Evolutionary conservation across 306 rosid species (phyloP).

Genomic region (Lathyrus oleraceus): DNA sequence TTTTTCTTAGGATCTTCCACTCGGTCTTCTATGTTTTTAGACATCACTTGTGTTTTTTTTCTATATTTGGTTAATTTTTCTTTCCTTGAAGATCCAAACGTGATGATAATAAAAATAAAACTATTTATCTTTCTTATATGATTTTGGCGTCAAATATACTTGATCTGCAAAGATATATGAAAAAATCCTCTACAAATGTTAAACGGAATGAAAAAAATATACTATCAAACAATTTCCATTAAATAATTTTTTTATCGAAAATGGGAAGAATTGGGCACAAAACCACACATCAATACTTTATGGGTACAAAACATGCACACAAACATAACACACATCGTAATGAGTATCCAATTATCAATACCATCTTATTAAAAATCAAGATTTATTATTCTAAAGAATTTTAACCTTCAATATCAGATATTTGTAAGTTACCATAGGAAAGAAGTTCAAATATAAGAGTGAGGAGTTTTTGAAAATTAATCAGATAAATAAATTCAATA

Average conservation of each 20-base stretch:
- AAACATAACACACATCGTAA: slow-evolving; percentile 24
- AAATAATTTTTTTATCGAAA: slow-evolving; percentile 4
- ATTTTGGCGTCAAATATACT: neutral
- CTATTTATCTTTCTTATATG: neutral
- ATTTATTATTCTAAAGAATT: neutral
- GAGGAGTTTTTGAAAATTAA: neutral
- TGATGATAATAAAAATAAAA: neutral
- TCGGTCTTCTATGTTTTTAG: neutral
- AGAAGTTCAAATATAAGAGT: neutral
- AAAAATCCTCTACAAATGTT: neutral
- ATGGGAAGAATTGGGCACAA: slow-evolving; percentile 18
- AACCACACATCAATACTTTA: slow-evolving; percentile 21
- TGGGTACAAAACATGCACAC: slow-evolving; percentile 12
- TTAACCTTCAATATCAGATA: slow-evolving; percentile 33
- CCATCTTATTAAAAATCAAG: slow-evolving; percentile 22
- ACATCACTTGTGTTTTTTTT: neutral
- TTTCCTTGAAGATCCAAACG: neutral
- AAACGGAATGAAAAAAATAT: slow-evolving; percentile 2
- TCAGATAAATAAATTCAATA: slow-evolving; percentile 33
- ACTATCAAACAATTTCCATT: slow-evolving; percentile 18
- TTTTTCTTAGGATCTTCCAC: no score
- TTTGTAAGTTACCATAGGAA: slow-evolving; percentile 1
- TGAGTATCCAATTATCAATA: neutral
- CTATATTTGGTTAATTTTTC: neutral
- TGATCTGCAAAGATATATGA: neutral